Evolutionary conservation across 2,329 filamentous ascomycete species (phyloP), one percentile per base, ranked within the genome.

Genomic region (Phoma sp.): DNA sequence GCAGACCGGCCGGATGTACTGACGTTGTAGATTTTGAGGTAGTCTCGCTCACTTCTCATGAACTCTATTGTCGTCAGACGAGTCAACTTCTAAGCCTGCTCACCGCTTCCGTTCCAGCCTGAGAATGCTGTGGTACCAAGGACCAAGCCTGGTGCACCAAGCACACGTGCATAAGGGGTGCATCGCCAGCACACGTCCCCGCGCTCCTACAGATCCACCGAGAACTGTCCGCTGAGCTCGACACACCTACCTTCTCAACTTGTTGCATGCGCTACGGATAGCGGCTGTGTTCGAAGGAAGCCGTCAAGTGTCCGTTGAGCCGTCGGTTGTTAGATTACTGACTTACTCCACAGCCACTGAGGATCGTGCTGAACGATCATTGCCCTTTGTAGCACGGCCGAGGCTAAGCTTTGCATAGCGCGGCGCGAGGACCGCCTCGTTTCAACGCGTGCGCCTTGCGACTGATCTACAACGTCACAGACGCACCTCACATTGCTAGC

Each of bases 401-500:
- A 42, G 32, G 37, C 41, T 46, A 50, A 53, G 50, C 50, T 43
- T 52, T 52, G 4, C 8, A 23, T 29, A 44, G 47, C 40, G 47
- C 25, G 14, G 24, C 37, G 36, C 36, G 14, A 47, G 24, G 25
- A 24, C 13, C 44, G 44, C 35, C 35, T 30, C 35, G 4, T 41
- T 46, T 36, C 32, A 55, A 50, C 52, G 32, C 47, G 46, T 55
- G 52, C 41, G 52, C 36, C 37, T 46, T 41, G 25, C 52, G 37
- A 37, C 41, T 55, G 52, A 55, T 42, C 52, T 42, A 4, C 41
- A 55, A 50, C 52, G 52, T 55, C 52, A 55, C 52, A 24, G 24
- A 50, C 41, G 41, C 52, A 46, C 4, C 52, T 55, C 52, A 55
- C 52, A 38, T 40, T 55, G 24, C 52, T 50, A 50, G 46, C n/a